A percentile compares a stretch with the other conserved stretches of the same genome.
phyloP scores from a whole-genome alignment of 2,329 filamentous ascomycete genomes.

The Neonectria neomacrospora region DNA sequence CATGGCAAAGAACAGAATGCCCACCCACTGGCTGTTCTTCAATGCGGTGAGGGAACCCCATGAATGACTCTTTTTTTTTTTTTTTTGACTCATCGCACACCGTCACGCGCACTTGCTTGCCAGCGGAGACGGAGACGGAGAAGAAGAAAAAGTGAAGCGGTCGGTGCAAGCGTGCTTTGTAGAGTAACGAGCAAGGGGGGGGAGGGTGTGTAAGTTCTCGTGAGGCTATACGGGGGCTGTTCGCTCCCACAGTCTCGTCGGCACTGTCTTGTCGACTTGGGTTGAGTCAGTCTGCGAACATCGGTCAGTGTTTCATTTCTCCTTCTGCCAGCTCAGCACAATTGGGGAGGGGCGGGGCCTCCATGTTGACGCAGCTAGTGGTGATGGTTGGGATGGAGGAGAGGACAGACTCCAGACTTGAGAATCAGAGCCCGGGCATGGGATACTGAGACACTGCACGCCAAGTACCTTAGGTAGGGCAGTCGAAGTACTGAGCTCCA shows the following conservation, averaged over 20 bases:
- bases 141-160: constrained; percentile 20
- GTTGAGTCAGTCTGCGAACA: not conserved
- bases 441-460: not conserved
- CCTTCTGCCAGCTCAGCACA: constrained; percentile 7
- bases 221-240: constrained; percentile 10
- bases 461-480: not conserved
- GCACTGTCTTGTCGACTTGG: not conserved
- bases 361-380: not conserved
- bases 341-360: not conserved
- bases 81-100: constrained; percentile 15
- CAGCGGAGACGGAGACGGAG: not conserved
- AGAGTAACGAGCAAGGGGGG: not conserved
- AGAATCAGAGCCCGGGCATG: not conserved
- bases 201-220: constrained; percentile 14
- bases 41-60: constrained; percentile 15
- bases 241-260: not conserved
- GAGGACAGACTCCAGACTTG: not conserved
- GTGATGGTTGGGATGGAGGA: not conserved
- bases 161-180: not conserved
- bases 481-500: too few species aligned
- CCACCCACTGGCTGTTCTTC: constrained; percentile 5
- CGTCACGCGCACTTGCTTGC: constrained; percentile 5
- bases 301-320: not conserved
- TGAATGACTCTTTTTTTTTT: constrained; percentile 10
- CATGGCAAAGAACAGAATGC: constrained; percentile 7